Conservation (phyloP, 192 early-diverging fungal genomes). For the Umbelopsis ramanniana region DNA sequence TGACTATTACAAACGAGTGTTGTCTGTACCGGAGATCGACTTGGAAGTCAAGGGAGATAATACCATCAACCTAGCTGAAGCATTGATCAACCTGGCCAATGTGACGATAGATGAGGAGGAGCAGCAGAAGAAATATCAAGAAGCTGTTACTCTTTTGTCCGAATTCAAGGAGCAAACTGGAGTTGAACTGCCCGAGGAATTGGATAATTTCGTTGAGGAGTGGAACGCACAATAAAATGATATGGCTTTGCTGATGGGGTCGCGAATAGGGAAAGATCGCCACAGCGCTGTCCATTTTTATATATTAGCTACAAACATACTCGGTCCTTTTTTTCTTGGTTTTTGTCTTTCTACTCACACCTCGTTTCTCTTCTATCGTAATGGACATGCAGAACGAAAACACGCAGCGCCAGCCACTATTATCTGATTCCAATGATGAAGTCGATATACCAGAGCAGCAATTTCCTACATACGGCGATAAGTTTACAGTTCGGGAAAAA, state of each 20-base stretch:
- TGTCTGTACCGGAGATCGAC: conserved; percentile 23
- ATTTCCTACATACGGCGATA: neutral
- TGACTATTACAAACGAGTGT: conserved; percentile 3
- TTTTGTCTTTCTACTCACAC: neutral
- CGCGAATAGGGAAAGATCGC: neutral
- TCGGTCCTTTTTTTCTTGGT: neutral
- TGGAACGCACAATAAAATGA: conserved; percentile 23
- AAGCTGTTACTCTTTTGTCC: conserved; percentile 25
- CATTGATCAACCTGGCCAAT: conserved; percentile 37
- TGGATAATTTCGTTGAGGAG: conserved; percentile 40
- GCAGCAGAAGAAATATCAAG: conserved; percentile 27
- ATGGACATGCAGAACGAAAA: neutral
- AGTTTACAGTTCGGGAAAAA: neutral
- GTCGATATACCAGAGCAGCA: neutral
- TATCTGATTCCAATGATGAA: conserved; percentile 8
- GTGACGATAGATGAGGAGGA: conserved; percentile 32
- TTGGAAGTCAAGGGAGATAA: conserved; percentile 25
- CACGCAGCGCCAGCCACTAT: neutral
- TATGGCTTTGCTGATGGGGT: neutral
- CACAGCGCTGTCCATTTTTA: neutral
- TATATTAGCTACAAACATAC: neutral
- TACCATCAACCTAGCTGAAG: conserved; percentile 33
- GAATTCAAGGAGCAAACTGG: conserved; percentile 25
- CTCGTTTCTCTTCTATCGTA: no score
- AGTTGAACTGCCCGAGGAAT: conserved; percentile 35